Evolutionary conservation across 805 yeast genomes (phyloP), one percentile per base, ranked within the genome.

Genomic region (Candida sphagnicola): DNA sequence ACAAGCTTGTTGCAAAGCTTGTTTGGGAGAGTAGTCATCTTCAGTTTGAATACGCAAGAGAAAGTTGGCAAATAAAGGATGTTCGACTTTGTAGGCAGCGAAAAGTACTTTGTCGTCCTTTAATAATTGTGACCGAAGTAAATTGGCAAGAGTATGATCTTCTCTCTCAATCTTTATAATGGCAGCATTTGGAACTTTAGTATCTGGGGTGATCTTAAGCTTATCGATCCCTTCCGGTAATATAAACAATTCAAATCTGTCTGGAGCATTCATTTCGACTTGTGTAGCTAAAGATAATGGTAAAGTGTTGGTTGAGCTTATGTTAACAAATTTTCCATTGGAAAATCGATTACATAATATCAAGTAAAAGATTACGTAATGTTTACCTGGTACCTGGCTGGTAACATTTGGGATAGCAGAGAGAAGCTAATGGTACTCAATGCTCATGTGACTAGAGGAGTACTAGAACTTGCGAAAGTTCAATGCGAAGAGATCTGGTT

Each of bases 181-280:
- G 34, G 95, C 90, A 32, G 98, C 95, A 59, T 93, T 93, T 16
- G 98, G 96, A 25, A 91, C 93, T 54, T 90, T 85, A 40, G 95
- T 80, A 65, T 93, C 99, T 5, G 97, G 96, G 21, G 89, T 84
- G 39, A 93, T 80, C 45, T 82, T 81, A 44, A 93, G 82, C 86
- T 93, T 93, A 37, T 91, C 85, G 38, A 87, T 95, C 38, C 99
- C 98, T 62, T 93, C 99, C n/a, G 97, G 98, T 52, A 93, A 74
- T 51, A 93, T 78, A 60, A 93, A 93, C 29, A 93, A 78, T 72
- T 93, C 99, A 61, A 91, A 93, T 75, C 99, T 83, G 70, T 93
- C 99, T 65, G 99, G 99, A 56, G 98, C 98, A 69, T 93, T 93
- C 99, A 93, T 91, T n/a, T n/a, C n/a, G n/a, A n/a, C n/a, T n/a